Percentiles rank a stretch among this genome's conserved stretches.
Evolutionary conservation across 164 flowering plant species (phyloP).

Genomic region (Sedum album): DNA sequence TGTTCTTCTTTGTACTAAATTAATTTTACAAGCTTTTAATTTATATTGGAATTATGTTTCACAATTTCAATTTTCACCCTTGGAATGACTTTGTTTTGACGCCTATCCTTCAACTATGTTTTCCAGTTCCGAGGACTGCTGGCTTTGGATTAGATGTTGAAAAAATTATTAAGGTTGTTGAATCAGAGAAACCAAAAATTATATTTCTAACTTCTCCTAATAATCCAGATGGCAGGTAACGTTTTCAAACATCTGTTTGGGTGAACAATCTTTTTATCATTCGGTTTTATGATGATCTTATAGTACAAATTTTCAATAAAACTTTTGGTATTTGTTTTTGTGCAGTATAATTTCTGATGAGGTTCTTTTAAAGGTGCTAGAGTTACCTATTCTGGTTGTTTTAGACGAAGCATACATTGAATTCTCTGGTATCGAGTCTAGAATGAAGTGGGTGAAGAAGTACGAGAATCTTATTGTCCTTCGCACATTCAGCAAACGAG

Average conservation of each 20-base stretch:
- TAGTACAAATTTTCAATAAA: no score
- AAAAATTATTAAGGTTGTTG: not conserved
- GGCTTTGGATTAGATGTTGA: not conserved
- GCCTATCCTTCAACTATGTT: no score
- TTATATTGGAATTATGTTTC: not conserved
- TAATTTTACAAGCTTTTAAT: not conserved
- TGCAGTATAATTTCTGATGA: not conserved
- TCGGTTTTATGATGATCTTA: not conserved
- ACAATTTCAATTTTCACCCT: no score
- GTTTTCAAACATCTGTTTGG: no score
- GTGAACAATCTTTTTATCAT: no score
- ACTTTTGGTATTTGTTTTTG: not conserved
- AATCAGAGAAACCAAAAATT: not conserved
- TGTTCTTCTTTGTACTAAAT: not conserved
- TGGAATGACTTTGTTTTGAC: not conserved
- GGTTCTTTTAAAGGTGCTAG: not conserved
- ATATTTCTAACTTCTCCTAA: not conserved
- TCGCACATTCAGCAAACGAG: not conserved
- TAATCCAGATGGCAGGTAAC: not conserved
- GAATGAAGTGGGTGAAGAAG: not conserved
- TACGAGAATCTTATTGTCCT: not conserved
- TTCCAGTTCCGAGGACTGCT: not conserved
- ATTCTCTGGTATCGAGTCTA: not conserved
- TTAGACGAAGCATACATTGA: not conserved
- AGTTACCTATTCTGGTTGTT: not conserved